phyloP scores from a whole-genome alignment of 305 asterid species.

The Ruellia speciosa region DNA sequence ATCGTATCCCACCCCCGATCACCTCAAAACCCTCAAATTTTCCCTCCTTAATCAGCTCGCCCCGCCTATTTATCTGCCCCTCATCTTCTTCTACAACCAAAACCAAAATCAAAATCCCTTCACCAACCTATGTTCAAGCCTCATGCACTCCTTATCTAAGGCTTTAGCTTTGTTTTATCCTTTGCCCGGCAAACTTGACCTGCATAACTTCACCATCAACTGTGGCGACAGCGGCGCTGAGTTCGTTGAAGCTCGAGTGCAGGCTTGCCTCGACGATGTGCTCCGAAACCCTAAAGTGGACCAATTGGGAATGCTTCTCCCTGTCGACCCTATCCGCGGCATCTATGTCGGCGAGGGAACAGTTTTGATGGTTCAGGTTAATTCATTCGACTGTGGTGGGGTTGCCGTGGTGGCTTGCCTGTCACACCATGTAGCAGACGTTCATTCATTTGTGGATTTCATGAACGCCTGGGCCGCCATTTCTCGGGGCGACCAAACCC shows the following conservation, averaged over 20 bases:
- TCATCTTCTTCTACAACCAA: constrained; percentile 29
- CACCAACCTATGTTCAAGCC: background rate
- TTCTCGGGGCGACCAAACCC: background rate
- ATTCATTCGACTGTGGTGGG: constrained; percentile 30
- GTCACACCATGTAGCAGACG: constrained; percentile 31
- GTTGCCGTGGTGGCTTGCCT: constrained; percentile 27
- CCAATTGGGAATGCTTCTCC: constrained; percentile 14
- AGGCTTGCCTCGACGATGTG: constrained; percentile 18
- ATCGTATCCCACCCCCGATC: constrained; percentile 35
- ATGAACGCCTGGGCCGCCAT: constrained; percentile 27
- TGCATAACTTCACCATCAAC: constrained; percentile 20
- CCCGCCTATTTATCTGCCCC: constrained; percentile 31
- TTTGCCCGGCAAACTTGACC: constrained; percentile 28
- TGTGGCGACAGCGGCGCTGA: constrained; percentile 31
- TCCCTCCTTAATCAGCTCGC: constrained; percentile 27
- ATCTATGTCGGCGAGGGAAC: constrained; percentile 2
- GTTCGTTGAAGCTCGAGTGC: constrained; percentile 8
- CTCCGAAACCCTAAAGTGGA: constrained; percentile 10
- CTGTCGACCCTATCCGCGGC: constrained; percentile 16
- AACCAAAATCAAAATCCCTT: no score
- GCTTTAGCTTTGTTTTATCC: constrained; percentile 29
- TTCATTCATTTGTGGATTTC: constrained; percentile 19
- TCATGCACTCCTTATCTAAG: constrained; percentile 26
- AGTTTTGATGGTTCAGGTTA: constrained; percentile 27
- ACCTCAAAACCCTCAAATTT: constrained; percentile 22